These are phyloP conservation scores for Eugenia klotzschiana DNA, from an alignment of 441 rosid species.

Conservation along the genomic window DNA sequence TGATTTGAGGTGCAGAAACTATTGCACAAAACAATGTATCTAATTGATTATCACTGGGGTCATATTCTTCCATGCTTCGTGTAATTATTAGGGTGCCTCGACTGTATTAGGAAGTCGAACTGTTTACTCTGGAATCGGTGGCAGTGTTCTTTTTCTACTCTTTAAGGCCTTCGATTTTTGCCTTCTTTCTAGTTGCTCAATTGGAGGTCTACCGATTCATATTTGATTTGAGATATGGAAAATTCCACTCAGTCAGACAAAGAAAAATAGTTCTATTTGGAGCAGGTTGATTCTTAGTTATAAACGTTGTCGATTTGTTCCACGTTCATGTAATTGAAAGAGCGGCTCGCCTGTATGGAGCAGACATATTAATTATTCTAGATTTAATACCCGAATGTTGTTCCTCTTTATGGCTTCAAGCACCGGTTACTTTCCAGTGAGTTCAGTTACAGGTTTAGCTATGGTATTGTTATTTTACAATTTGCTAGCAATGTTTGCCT, in stretches of 20 bases:
- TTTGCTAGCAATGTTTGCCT: not conserved
- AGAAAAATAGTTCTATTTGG: not conserved
- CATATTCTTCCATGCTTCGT: not conserved
- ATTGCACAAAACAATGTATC: not conserved
- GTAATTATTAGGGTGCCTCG: not conserved
- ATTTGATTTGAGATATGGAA: not conserved
- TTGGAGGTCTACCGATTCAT: not conserved
- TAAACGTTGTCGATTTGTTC: not conserved
- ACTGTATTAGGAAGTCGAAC: not conserved
- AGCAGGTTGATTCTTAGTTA: not conserved
- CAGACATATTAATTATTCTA: not conserved
- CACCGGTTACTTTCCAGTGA: not conserved
- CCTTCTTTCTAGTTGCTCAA: not conserved
- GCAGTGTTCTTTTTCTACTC: not conserved
- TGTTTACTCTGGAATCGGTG: not conserved
- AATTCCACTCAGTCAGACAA: not conserved
- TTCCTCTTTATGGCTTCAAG: not conserved
- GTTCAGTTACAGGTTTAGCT: not conserved
- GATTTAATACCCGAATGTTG: not conserved
- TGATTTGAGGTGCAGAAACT: not conserved
- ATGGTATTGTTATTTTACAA: not conserved
- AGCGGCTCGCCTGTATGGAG: not conserved
- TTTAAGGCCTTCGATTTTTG: not conserved
- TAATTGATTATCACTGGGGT: not conserved
- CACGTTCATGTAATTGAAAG: not conserved